Evolutionary conservation across 805 yeast species (phyloP).

Genomic region (Hanseniaspora pseudoguilliermondii): DNA sequence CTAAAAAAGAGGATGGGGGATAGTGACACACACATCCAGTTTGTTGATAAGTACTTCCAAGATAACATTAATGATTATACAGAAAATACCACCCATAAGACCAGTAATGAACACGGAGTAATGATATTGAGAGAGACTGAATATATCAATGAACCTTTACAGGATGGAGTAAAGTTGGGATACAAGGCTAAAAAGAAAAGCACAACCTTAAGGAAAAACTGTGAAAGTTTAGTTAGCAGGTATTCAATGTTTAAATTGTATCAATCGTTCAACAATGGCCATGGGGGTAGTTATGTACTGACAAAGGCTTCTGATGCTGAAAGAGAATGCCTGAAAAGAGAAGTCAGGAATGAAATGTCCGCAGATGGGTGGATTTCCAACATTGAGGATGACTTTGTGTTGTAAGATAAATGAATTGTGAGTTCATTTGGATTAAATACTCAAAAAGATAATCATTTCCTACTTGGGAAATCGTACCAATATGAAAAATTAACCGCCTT

Average conservation of each 20-base stretch:
- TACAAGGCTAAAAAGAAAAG: slow-evolving; percentile 32
- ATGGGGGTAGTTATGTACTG: neutral
- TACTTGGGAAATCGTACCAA: neutral
- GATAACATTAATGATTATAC: neutral
- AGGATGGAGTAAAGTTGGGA: slow-evolving; percentile 54
- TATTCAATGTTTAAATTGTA: slow-evolving; percentile 4
- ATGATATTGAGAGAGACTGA: neutral
- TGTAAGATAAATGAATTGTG: no score
- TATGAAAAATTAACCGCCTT: no score
- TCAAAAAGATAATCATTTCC: no score
- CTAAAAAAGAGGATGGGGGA: neutral
- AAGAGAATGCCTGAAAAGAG: slow-evolving; percentile 18
- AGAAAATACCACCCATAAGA: neutral
- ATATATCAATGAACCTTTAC: slow-evolving; percentile 27
- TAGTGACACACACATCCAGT: neutral
- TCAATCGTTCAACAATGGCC: neutral
- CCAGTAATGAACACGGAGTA: neutral
- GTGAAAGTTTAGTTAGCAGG: slow-evolving; percentile 24
- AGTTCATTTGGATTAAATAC: no score
- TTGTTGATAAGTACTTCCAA: neutral
- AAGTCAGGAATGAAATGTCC: slow-evolving; percentile 21
- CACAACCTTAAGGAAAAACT: slow-evolving; percentile 32
- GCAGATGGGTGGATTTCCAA: slow-evolving; percentile 40
- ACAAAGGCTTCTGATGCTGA: slow-evolving; percentile 13
- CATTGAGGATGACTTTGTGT: slow-evolving; percentile 30